Evolutionary conservation across 2,329 filamentous ascomycete species (phyloP), one percentile per base, ranked within the genome.

Genomic region (Arthroderma sp.): DNA sequence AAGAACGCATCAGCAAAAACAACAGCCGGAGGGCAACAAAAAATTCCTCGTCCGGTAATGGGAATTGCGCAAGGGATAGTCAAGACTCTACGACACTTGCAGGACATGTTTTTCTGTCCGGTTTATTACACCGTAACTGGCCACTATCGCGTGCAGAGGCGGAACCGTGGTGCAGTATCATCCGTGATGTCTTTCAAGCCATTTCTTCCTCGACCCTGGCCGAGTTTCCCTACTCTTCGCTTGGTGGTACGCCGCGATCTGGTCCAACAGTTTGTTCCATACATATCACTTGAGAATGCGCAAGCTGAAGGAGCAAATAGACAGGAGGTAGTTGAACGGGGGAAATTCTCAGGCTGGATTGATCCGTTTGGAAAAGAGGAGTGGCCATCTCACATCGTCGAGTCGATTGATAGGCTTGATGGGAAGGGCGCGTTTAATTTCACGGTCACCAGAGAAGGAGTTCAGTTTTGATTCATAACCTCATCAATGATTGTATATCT

Each of bases 201-300:
- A 9, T 54, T 57, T 40, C 56, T 66, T 6, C 63, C 63, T 2
- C 48, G 58, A 4, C 62, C 64, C 0, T 68, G 65, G 66, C 59
- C 58, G 1, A 49, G 50, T 0, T 65, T 66, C 36, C 57, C 66
- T 1, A 57, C 55, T 1, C 43, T 68, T 36, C 57, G 63, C 9
- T 47, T 68, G 3, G 54, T 61, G n/a, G 56, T 66, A 8, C 55
- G 60, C 37, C 56, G 62, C 4, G 56, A 62, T 31, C 38, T 47
- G 3, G 59, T 67, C 7, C 54, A 60, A 5, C 56, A 56, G 27
- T 68, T 68, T 48, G 54, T 57, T 22, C 54, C 57, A n/a, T 47
- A 48, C 10, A 58, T 62, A 53, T 55, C 55, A 4, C 38, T 59
- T 1, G 49, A 57, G 1, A 60, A 64, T 44, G 62, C 61, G 2